Evolutionary conservation across 2,329 filamentous ascomycete genomes (phyloP), one percentile per base, ranked within the genome.

Genomic region (Tricladium varicosporioides): DNA sequence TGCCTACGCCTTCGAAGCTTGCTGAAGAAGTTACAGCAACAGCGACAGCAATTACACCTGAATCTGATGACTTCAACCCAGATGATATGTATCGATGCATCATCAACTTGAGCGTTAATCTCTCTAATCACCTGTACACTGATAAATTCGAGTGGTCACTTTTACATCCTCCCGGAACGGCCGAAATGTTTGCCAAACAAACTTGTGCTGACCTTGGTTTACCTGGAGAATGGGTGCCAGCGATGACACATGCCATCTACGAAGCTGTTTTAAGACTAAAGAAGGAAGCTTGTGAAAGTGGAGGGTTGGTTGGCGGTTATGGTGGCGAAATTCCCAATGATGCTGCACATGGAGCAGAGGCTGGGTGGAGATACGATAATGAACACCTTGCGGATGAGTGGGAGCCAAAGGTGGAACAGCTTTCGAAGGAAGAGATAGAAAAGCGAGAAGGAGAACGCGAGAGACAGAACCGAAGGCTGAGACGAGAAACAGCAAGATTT

Each of bases 101-200:
- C 66, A 87, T 99, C 64, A 90, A 85, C 46, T 78, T 99, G 46
- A 96, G 89, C 70, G 89, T 99, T 68, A 97, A 96, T 69, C 81
- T 97, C 18, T 87, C 92, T 53, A 96, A 95, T 55, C 87, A 89
- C 65, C 82, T 97, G 11, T 97, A 97, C 73, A 95, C 91, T 2
- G 94, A 99, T 78, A 96, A 92, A 69, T 97, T 99, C 63, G 93
- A 97, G 72, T 97, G 93, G 93, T 97, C 93, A 5, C 78, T 99
- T 16, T 79, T 96, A 15, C 92, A 97, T 68, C 92, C 92, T 2
- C 89, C 92, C 1, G 93, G 93, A 18, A 92, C 93, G 44, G 91
- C 94, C 0, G 93, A 99, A 72, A 85, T 88, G 11, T 97, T 97
- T 71, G 92, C 94, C 33, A 91, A 91, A 70, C 85, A 91, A 63